Evolutionary conservation across 331 rosid species (phyloP).

Genomic region (Stylosanthes scabra): DNA sequence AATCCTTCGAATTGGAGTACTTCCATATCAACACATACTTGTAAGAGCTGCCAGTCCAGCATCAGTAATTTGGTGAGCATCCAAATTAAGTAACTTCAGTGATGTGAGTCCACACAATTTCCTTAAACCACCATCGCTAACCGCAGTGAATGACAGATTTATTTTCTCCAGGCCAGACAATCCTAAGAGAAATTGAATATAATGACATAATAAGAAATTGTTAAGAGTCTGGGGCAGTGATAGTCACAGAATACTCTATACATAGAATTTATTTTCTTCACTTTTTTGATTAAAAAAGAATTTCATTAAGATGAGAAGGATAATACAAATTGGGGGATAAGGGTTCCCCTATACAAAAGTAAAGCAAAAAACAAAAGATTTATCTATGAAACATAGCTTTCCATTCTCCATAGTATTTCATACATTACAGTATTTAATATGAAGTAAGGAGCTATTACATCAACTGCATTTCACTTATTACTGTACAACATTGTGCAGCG

Average conservation of each 20-base stretch:
- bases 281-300: too few relatives aligned
- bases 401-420: not conserved
- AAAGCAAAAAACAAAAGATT: not conserved
- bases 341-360: too few relatives aligned
- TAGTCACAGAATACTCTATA: slow-evolving; percentile 1
- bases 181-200: slow-evolving; percentile 60
- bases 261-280: not conserved
- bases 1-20: slow-evolving; percentile 13
- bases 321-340: too few relatives aligned
- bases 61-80: slow-evolving; percentile 84
- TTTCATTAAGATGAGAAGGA: too few relatives aligned
- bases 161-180: slow-evolving; percentile 79
- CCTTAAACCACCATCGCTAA: slow-evolving; percentile 72
- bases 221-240: slow-evolving; percentile 4
- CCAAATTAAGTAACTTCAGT: slow-evolving; percentile 96
- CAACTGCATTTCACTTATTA: too few relatives aligned
- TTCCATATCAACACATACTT: slow-evolving; percentile 46
- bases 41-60: slow-evolving; percentile 78
- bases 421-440: not conserved
- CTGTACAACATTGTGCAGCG: too few relatives aligned
- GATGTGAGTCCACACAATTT: slow-evolving; percentile 80
- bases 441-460: too few relatives aligned
- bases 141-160: slow-evolving; percentile 83
- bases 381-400: not conserved
- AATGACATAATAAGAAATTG: slow-evolving; percentile 26